These are phyloP conservation scores for Fusarium goolgardi DNA, from an alignment of 2,329 filamentous ascomycete genomes.

Conservation along the genomic window DNA sequence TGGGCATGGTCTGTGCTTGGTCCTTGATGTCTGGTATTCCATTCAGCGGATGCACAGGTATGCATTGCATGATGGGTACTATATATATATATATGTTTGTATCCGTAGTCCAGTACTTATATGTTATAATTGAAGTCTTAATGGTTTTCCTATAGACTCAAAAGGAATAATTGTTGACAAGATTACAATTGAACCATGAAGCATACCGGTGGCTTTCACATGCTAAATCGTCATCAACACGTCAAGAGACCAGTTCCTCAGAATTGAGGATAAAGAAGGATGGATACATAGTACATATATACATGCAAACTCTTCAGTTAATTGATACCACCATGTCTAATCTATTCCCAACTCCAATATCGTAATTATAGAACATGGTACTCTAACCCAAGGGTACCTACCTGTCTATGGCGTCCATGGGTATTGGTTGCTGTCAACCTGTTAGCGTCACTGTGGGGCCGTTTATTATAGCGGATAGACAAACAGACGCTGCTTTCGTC, in stretches of 20 bases:
- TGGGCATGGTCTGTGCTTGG: slow-evolving; percentile 19
- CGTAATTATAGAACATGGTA: not conserved
- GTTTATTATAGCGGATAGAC: slow-evolving; percentile 1
- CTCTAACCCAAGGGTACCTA: not conserved
- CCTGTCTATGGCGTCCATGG: not conserved
- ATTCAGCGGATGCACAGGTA: not conserved
- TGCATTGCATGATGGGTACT: not conserved
- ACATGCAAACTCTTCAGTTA: not conserved
- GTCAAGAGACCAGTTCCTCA: not conserved
- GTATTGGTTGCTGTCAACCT: slow-evolving; percentile 19
- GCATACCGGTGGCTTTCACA: slow-evolving; percentile 19
- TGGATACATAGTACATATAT: not conserved
- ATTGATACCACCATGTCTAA: not conserved
- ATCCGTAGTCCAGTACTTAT: not conserved
- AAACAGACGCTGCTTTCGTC: slow-evolving; percentile 27
- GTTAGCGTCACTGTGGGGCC: slow-evolving; percentile 33
- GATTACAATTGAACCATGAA: not conserved
- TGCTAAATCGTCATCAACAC: slow-evolving; percentile 2
- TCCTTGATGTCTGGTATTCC: not conserved
- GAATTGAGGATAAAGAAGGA: not conserved
- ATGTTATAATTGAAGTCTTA: no score
- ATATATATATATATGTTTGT: not conserved
- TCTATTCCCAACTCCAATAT: not conserved
- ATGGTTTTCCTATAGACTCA: no score
- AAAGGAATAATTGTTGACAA: no score